Evolutionary conservation across 306 rosid species (phyloP).

Genomic region (Prunus mongolica): DNA sequence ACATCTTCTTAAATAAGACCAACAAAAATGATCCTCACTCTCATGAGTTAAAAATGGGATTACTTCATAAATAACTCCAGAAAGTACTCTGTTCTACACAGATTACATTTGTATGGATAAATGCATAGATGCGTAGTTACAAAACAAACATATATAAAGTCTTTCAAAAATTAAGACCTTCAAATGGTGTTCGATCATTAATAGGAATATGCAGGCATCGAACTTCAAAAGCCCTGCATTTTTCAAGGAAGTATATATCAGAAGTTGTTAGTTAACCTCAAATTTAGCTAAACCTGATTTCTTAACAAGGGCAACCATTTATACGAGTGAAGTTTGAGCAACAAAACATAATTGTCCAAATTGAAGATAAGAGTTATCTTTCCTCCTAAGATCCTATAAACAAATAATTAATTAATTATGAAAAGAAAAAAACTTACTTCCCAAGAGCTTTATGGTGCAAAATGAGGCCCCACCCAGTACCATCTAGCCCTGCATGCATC

Average conservation of each 20-base stretch:
- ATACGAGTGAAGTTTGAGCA: not conserved
- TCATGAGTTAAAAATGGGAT: no score
- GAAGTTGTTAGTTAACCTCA: not conserved
- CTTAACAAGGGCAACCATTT: not conserved
- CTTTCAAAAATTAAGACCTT: slow-evolving; percentile 53
- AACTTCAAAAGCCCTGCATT: slow-evolving; percentile 82
- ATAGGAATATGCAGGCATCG: slow-evolving; percentile 87
- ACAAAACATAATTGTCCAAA: not conserved
- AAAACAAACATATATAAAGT: not conserved
- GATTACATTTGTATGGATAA: no score
- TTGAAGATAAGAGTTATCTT: not conserved
- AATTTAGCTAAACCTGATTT: not conserved
- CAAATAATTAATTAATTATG: slow-evolving; percentile 13
- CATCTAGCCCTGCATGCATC: slow-evolving; percentile 66
- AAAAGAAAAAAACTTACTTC: not conserved
- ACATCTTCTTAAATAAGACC: slow-evolving; percentile 3
- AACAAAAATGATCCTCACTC: not conserved
- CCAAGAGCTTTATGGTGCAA: slow-evolving; percentile 93
- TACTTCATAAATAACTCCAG: not conserved
- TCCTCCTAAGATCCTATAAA: not conserved
- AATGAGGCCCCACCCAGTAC: slow-evolving; percentile 86
- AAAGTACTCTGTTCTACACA: no score
- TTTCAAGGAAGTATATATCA: slow-evolving; percentile 10
- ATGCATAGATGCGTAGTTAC: not conserved
- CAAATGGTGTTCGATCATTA: slow-evolving; percentile 78